Base-by-base conservation (phyloP, 2,329 filamentous ascomycete species). In the Fusarium zealandicum region DNA sequence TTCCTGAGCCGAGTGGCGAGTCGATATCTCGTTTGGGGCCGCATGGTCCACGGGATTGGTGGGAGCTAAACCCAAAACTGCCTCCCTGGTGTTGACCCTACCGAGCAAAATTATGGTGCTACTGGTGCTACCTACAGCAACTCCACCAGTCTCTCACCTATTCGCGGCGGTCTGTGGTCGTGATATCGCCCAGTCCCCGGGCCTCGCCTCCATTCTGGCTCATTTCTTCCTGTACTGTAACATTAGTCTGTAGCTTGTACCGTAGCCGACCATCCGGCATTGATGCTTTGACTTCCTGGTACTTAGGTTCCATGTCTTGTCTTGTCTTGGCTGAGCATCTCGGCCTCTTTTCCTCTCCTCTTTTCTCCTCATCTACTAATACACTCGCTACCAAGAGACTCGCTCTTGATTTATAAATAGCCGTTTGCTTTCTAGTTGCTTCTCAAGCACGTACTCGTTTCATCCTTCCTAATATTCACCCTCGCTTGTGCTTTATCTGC, bases 111-210 rank as follows among this genome's bases (percentile, higher is more conserved):
- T n/a, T 16, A 51, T 61, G 57, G 51, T 60, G 50, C 51, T 31
- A 47, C 59, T 58, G 47, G 46, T 61, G 43, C 52, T 54, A 54
- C 57, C 46, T 49, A 25, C 22, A 7, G 9, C 22, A 25, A 25
- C 22, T 25, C 22, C 36, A 40, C 38, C 22, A 39, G 47, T 42
- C 47, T 36, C 31, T 36, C 38, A 35, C 16, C 22, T 18, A 25
- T 22, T 27, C 14, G 25, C 35, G 41, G 41, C 51, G 41, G 20
- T 59, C 45, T 40, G 49, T 61, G 47, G 59, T 58, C 54, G 41
- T 67, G 64, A 67, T 67, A 67, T 64, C 52, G 55, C 58, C 59
- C 60, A 67, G 60, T 51, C 60, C 60, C 56, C 63, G 62, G 64
- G 62, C 66, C 64, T 67, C 52, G 62, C 59, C 54, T 54, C 51